These are phyloP conservation scores for Ogataea salicorniae DNA, from an alignment of 805 yeast species.

Conservation along the genomic window DNA sequence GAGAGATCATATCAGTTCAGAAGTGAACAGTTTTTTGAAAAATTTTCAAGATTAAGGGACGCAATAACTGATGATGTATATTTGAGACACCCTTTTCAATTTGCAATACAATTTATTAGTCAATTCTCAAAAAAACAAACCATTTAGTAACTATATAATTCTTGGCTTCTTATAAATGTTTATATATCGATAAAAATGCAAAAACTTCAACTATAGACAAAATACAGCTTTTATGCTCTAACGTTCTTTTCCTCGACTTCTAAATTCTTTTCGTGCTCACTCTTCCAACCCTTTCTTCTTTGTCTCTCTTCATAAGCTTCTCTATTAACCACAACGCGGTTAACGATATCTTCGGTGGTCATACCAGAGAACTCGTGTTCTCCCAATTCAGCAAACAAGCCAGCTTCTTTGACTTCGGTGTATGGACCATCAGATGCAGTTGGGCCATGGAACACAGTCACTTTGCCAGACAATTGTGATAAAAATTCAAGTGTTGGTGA, in stretches of 20 bases:
- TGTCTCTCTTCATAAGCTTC: slow-evolving; percentile 82
- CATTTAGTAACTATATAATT: too few relatives aligned
- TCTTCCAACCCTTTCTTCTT: slow-evolving; percentile 77
- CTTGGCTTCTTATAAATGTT: too few relatives aligned
- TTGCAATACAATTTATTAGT: too few relatives aligned
- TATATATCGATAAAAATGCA: too few relatives aligned
- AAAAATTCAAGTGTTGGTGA: slow-evolving; percentile 40
- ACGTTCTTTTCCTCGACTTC: slow-evolving; percentile 2
- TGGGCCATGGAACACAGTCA: slow-evolving; percentile 54
- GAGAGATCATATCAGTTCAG: too few relatives aligned
- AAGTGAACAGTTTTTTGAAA: too few relatives aligned
- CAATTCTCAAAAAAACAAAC: too few relatives aligned
- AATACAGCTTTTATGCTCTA: not conserved
- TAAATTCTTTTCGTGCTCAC: slow-evolving; percentile 40
- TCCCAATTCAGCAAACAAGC: slow-evolving; percentile 38
- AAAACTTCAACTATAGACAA: too few relatives aligned
- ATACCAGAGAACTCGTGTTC: slow-evolving; percentile 59
- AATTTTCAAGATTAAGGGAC: too few relatives aligned
- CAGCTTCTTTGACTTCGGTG: slow-evolving; percentile 23
- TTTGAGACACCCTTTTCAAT: too few relatives aligned
- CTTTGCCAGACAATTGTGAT: slow-evolving; percentile 29
- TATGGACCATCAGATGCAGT: slow-evolving; percentile 35
- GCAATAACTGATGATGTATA: too few relatives aligned
- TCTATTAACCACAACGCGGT: slow-evolving; percentile 65
- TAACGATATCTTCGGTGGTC: slow-evolving; percentile 65